These are phyloP conservation scores for Mycotypha africana DNA, from an alignment of 371 early-diverging fungal species.

Conservation along the genomic window DNA sequence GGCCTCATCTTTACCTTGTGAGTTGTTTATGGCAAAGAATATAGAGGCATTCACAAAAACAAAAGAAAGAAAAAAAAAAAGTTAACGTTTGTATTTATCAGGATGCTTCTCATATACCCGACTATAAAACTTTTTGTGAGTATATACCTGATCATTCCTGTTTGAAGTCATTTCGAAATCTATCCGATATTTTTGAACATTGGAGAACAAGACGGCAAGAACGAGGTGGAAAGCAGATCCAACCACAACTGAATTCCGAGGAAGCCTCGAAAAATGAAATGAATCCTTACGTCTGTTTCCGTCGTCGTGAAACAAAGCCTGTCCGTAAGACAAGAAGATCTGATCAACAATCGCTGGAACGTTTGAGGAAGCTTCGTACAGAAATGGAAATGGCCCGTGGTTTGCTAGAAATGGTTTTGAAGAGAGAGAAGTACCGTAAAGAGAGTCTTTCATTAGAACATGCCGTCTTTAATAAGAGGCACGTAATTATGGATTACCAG, in stretches of 20 bases:
- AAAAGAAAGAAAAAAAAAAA: background rate
- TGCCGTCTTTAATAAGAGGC: constrained; percentile 52
- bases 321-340: constrained; percentile 84
- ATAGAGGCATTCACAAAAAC: background rate
- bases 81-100: background rate
- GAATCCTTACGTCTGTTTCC: constrained; percentile 96
- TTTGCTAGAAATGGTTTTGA: constrained; percentile 75
- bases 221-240: constrained; percentile 51
- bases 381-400: constrained; percentile 74
- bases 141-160: constrained; percentile 12
- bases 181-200: constrained; percentile 18
- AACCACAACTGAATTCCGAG: constrained; percentile 59
- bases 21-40: constrained; percentile 10
- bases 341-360: constrained; percentile 81
- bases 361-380: constrained; percentile 71
- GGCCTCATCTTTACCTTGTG: constrained; percentile 54
- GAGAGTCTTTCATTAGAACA: constrained; percentile 68
- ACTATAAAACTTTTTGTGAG: constrained; percentile 7
- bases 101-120: constrained; percentile 14
- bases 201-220: constrained; percentile 30
- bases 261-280: constrained; percentile 66
- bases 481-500: constrained; percentile 50
- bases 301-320: constrained; percentile 85
- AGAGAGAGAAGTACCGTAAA: constrained; percentile 70
- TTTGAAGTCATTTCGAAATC: constrained; percentile 2